Base-by-base conservation (phyloP, 495 filamentous ascomycete species). In the Aspergillus olivimuriae region DNA sequence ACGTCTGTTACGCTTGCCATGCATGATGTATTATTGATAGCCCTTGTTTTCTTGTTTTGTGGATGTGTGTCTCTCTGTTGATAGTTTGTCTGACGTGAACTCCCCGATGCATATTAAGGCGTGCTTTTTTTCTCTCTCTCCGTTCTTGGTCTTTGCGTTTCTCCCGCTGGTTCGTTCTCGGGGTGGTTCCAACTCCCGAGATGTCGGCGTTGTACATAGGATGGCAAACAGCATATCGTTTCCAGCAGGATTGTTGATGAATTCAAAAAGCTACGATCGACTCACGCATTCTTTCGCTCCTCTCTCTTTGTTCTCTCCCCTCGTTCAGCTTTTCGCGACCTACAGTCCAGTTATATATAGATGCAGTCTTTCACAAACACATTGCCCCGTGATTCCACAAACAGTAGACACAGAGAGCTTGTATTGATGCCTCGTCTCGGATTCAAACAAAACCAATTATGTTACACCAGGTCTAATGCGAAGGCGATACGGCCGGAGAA, bases 401-500 rank as follows among this genome's bases (percentile, higher is more conserved):
- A n/a, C n/a, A n/a, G n/a, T n/a, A n/a, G n/a, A n/a, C n/a, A n/a
- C n/a, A n/a, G n/a, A 42, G 14, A 43, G 14, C 4, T 34, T 37
- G 30, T 16, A 20, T 42, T 30, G 19, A 24, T 44, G 30, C 33
- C 31, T 44, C 51, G 16, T 34, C 15, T 35, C 24, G 14, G 21
- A 47, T 18, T 39, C 40, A 36, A 36, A 11, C 24, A 17, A 44
- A 50, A 45, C 48, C 52, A 45, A 53, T 41, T 67, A 67, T 56
- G 63, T 51, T 66, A 62, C 62, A 68, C 51, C 47, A 58, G 47
- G 51, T 64, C 61, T 61, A 65, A 58, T 43, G 57, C 47, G 46
- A 55, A 34, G 44, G 45, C 5, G 34, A 16, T 19, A 36, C 34
- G 19, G 16, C 49, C 50, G 42, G 34, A 50, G 37, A 48, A 50